phyloP scores from a whole-genome alignment of 23 red algal genomes.

The Gracilaria vermiculophylla region DNA sequence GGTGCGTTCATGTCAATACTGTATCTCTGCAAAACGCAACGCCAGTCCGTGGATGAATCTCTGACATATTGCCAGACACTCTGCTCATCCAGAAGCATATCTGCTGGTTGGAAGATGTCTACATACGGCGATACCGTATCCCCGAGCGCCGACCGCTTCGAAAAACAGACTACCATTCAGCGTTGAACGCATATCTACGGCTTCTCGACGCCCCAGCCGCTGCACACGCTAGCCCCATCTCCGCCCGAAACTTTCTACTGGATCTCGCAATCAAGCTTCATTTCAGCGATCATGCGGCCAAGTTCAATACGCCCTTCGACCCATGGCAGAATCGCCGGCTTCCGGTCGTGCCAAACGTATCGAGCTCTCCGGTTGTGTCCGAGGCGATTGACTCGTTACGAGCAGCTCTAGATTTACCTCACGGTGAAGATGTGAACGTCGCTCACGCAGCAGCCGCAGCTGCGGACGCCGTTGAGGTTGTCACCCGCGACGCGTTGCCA shows the following conservation, averaged over 20 bases:
- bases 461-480: background rate
- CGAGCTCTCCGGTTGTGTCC: background rate
- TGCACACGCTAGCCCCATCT: background rate
- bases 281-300: conserved; percentile 19
- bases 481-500: background rate
- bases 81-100: conserved; percentile 46
- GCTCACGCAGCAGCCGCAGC: conserved; percentile 14
- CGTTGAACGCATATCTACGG: conserved; percentile 17
- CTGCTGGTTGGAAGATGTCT: conserved; percentile 47
- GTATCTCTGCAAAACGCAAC: too few species aligned
- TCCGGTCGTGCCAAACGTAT: conserved; percentile 5
- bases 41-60: too few species aligned
- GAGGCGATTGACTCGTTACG: background rate
- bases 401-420: background rate
- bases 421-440: background rate
- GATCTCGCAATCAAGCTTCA: conserved; percentile 36
- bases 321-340: conserved; percentile 33
- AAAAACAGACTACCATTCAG: background rate
- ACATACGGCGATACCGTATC: conserved; percentile 37
- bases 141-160: background rate
- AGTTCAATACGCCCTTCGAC: conserved; percentile 38
- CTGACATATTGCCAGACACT: too few species aligned
- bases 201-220: conserved; percentile 5
- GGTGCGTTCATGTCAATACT: background rate
- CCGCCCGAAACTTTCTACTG: background rate